phyloP scores from a whole-genome alignment of 306 rosid species.

The Acacia confusa region DNA sequence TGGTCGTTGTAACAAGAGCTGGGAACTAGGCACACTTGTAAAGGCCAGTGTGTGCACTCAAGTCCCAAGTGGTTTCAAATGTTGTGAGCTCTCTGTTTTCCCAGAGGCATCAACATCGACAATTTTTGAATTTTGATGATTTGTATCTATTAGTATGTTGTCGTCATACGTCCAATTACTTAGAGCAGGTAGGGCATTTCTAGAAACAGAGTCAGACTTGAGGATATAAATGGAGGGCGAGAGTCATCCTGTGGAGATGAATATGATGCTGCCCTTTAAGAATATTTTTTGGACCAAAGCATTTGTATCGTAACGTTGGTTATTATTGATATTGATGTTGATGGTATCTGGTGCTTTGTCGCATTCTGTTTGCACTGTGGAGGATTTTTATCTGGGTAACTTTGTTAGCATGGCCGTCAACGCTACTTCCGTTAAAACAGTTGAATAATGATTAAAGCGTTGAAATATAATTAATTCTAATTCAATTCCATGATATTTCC shows the following conservation, averaged over 20 bases:
- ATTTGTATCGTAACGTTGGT: not conserved
- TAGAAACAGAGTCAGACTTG: not conserved
- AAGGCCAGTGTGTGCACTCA: slow-evolving; percentile 12
- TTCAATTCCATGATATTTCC: not conserved
- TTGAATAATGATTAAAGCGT: not conserved
- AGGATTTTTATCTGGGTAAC: not conserved
- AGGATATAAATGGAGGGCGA: not conserved
- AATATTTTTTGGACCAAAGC: not conserved
- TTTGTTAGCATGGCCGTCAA: not conserved
- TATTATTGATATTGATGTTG: not conserved
- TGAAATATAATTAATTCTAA: not conserved
- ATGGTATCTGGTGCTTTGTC: not conserved
- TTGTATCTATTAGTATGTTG: not conserved
- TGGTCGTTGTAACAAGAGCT: slow-evolving; percentile 19
- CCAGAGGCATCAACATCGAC: not conserved
- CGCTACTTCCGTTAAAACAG: not conserved
- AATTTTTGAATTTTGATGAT: slow-evolving; percentile 18
- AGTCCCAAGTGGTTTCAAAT: slow-evolving; percentile 2
- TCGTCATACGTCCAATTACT: slow-evolving; percentile 1
- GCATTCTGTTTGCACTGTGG: not conserved
- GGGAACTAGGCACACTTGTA: slow-evolving; percentile 17
- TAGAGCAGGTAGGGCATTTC: not conserved
- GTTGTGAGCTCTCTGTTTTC: slow-evolving; percentile 11
- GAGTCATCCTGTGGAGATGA: not conserved
- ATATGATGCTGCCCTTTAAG: not conserved